These are phyloP conservation scores for Agrocybe chaxingu DNA, from an alignment of 768 basidiomycete species.

Conservation along the genomic window DNA sequence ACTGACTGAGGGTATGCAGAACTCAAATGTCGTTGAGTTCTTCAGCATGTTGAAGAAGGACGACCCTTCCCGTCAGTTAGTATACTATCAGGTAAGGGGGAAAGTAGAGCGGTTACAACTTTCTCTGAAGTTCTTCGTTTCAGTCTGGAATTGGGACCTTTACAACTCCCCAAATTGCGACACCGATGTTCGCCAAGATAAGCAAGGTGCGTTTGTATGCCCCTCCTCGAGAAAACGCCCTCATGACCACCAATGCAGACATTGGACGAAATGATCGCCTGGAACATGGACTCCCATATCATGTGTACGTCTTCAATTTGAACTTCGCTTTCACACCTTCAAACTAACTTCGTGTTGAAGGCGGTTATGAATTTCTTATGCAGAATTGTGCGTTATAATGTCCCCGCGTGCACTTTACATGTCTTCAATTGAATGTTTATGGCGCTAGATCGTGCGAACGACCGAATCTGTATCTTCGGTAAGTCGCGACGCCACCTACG, in stretches of 20 bases:
- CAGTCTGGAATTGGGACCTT: constrained; percentile 58
- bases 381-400: constrained; percentile 40
- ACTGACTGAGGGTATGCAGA: constrained; percentile 20
- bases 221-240: not conserved
- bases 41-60: constrained; percentile 51
- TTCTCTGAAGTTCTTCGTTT: too few species aligned
- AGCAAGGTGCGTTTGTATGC: constrained; percentile 30
- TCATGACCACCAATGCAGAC: constrained; percentile 17
- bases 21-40: constrained; percentile 49
- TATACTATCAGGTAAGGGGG: constrained; percentile 49
- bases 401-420: not conserved
- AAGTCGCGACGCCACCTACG: not conserved
- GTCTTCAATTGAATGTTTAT: not conserved
- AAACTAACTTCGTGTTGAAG: constrained; percentile 18
- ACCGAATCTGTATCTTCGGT: constrained; percentile 62
- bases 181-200: constrained; percentile 38
- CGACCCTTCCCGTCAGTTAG: constrained; percentile 45
- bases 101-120: too few species aligned
- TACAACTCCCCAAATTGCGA: constrained; percentile 39
- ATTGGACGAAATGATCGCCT: constrained; percentile 43
- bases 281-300: constrained; percentile 51
- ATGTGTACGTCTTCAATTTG: constrained; percentile 30
- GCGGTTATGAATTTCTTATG: constrained; percentile 59
- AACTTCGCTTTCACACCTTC: not conserved
- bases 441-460: constrained; percentile 37